A percentile compares a stretch with the other conserved stretches of the same genome.
These are phyloP conservation scores for Volvox africanus DNA, from an alignment of 139 green algal genomes.

Conservation along the genomic window DNA sequence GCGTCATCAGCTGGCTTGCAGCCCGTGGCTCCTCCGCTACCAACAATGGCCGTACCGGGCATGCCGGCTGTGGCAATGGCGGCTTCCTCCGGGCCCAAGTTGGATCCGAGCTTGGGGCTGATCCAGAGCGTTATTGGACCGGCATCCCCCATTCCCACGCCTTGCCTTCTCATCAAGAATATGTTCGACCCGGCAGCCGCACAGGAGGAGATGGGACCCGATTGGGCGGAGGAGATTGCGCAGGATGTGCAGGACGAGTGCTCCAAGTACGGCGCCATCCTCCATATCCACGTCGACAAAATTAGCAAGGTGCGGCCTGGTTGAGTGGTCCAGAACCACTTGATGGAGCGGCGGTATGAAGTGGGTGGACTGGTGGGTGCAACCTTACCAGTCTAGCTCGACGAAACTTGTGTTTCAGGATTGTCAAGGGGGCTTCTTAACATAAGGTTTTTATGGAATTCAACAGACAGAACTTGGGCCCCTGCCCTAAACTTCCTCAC, in stretches of 20 bases:
- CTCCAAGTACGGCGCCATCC: slow-evolving; percentile 89
- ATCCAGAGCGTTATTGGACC: slow-evolving; percentile 91
- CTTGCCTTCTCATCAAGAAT: slow-evolving; percentile 96
- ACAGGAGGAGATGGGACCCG: slow-evolving; percentile 74
- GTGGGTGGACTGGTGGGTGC: too few relatives aligned
- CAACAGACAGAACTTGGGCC: neutral
- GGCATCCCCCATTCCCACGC: slow-evolving; percentile 90
- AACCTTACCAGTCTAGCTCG: too few relatives aligned
- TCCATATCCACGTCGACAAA: slow-evolving; percentile 87
- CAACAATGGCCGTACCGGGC: slow-evolving; percentile 16
- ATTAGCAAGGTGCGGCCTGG: slow-evolving; percentile 75
- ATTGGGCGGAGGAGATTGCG: slow-evolving; percentile 92
- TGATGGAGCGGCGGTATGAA: too few relatives aligned
- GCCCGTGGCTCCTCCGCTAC: slow-evolving; percentile 30
- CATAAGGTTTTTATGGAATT: too few relatives aligned
- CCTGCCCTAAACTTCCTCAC: neutral
- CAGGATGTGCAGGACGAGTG: slow-evolving; percentile 92
- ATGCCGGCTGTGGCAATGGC: slow-evolving; percentile 13
- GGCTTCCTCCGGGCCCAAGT: slow-evolving; percentile 20
- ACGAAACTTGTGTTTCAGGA: too few relatives aligned
- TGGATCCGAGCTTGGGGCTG: slow-evolving; percentile 33
- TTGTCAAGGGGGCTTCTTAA: too few relatives aligned
- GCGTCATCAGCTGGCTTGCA: slow-evolving; percentile 76
- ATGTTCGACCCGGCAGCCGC: slow-evolving; percentile 90
- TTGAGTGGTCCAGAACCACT: neutral